Evolutionary conservation across 2,329 filamentous ascomycete species (phyloP).

Genomic region (Apiospora rasikravindrae): DNA sequence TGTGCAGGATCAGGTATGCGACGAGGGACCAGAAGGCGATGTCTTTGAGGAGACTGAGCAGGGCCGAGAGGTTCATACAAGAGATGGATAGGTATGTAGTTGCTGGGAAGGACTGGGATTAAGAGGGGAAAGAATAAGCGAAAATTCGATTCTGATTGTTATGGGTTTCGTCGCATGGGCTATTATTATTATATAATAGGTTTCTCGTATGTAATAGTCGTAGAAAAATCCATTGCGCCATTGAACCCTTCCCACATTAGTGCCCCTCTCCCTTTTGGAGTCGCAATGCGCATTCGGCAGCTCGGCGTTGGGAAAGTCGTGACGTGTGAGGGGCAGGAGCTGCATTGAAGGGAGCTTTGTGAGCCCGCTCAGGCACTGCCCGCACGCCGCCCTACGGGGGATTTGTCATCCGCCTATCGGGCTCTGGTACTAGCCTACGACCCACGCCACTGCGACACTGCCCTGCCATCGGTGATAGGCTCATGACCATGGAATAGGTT

Average conservation of each 20-base stretch:
- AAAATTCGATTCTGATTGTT: neutral
- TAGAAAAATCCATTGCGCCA: slow-evolving; percentile 10
- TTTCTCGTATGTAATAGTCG: neutral
- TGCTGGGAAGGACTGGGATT: too few species aligned
- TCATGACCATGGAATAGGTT: too few species aligned
- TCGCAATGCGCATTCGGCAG: neutral
- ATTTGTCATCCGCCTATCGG: neutral
- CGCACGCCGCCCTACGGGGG: neutral
- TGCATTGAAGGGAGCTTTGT: neutral
- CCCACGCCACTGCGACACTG: neutral
- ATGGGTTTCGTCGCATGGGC: slow-evolving; percentile 8
- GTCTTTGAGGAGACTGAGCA: slow-evolving; percentile 1
- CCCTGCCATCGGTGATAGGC: too few species aligned
- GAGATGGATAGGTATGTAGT: neutral
- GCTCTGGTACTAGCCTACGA: neutral
- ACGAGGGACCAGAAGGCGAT: slow-evolving; percentile 7
- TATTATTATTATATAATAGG: neutral
- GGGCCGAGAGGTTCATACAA: neutral
- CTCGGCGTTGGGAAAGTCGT: neutral
- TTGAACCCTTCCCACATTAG: slow-evolving; percentile 13
- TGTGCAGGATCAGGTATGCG: slow-evolving; percentile 22
- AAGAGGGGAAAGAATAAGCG: neutral
- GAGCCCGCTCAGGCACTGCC: too few species aligned
- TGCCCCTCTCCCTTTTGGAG: neutral
- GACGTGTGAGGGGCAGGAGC: neutral